These are phyloP conservation scores for Blastocystis sp. DNA, from an alignment of 352 stramenopile species.

Conservation along the genomic window DNA sequence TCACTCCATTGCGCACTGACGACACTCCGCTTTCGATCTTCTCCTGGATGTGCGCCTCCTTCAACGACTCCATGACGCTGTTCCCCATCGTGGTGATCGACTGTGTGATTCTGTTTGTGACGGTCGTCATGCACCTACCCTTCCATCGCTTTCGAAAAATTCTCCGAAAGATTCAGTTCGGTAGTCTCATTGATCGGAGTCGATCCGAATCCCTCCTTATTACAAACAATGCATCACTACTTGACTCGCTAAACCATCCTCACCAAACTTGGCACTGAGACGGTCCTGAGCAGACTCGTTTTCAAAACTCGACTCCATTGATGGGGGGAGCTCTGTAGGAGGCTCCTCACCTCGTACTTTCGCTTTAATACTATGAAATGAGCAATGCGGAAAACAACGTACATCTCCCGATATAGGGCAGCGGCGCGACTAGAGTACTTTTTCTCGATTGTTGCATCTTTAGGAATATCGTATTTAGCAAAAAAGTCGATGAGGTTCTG, in stretches of 20 bases:
- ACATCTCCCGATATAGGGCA: constrained; percentile 62
- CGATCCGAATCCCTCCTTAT: neutral
- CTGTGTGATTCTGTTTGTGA: neutral
- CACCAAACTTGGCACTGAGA: constrained; percentile 35
- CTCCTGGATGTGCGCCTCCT: constrained; percentile 1
- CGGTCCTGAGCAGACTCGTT: neutral
- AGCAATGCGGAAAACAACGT: neutral
- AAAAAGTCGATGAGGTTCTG: constrained; percentile 62
- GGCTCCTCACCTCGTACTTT: constrained; percentile 38
- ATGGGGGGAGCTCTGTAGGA: neutral
- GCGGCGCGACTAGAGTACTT: constrained; percentile 63
- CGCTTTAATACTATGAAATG: constrained; percentile 33
- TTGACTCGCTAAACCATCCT: constrained; percentile 22
- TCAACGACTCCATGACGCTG: neutral
- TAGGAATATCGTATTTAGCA: constrained; percentile 42
- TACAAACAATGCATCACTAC: neutral
- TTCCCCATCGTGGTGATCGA: constrained; percentile 13
- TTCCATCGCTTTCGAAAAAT: neutral
- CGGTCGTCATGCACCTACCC: neutral
- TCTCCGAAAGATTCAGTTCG: neutral
- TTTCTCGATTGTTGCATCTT: constrained; percentile 52
- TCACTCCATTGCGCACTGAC: neutral
- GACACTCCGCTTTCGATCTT: neutral
- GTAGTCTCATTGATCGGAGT: neutral
- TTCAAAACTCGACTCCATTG: neutral